Percentiles rank a stretch among this genome's conserved stretches.
These are phyloP conservation scores for Skeletonema menzelii DNA, from an alignment of 108 stramenopile genomes.

Conservation along the genomic window DNA sequence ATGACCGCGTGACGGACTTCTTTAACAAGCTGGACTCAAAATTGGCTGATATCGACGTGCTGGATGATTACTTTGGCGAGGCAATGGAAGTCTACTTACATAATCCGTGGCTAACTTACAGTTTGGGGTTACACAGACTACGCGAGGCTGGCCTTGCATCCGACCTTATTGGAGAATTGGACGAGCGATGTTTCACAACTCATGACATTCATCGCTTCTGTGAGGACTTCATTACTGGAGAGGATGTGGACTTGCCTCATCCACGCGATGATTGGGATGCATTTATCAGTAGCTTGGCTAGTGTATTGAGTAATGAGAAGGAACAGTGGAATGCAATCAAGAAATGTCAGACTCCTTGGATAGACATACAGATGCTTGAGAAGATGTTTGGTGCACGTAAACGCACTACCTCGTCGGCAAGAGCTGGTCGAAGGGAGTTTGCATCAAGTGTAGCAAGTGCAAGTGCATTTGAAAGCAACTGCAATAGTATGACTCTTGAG, in stretches of 20 bases:
- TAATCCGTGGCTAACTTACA: conserved; percentile 80
- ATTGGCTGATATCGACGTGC: conserved; percentile 69
- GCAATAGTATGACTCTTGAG: not conserved
- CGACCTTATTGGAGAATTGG: conserved; percentile 56
- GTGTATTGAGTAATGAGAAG: conserved; percentile 21
- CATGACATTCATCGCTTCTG: conserved; percentile 65
- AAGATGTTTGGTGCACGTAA: not conserved
- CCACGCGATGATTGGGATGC: conserved; percentile 22
- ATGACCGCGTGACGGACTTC: conserved; percentile 56
- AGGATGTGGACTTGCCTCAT: conserved; percentile 39
- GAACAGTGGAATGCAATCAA: conserved; percentile 43
- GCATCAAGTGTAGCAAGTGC: conserved; percentile 6
- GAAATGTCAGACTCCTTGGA: conserved; percentile 40
- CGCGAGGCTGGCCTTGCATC: conserved; percentile 69
- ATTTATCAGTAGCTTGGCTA: not conserved
- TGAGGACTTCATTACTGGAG: conserved; percentile 54
- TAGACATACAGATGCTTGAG: conserved; percentile 1
- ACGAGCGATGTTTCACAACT: conserved; percentile 63
- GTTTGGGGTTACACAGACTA: conserved; percentile 59
- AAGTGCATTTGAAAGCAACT: not conserved
- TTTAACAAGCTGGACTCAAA: conserved; percentile 76
- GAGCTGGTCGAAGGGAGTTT: conserved; percentile 1
- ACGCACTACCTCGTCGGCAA: conserved; percentile 2
- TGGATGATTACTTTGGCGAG: conserved; percentile 68
- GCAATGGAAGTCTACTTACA: conserved; percentile 42